Conservation (phyloP, 225 moss, liverwort and hornwort species). For the Polytrichum formosum region DNA sequence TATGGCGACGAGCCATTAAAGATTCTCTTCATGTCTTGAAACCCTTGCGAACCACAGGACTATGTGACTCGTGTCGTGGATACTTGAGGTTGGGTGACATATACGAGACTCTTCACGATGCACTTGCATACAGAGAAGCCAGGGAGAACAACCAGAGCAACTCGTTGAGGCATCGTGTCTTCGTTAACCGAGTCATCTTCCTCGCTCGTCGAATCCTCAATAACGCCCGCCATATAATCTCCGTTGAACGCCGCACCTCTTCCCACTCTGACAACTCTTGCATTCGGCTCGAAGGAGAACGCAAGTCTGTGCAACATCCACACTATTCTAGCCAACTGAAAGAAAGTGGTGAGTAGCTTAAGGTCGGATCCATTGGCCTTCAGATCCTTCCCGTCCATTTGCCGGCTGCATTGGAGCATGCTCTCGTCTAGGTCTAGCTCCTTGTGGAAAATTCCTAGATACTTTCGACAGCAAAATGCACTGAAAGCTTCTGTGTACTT, state of each 20-base stretch:
- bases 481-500: background rate
- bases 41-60: too few relatives aligned
- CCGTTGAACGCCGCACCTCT: background rate
- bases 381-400: background rate
- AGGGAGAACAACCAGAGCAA: background rate
- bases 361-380: background rate
- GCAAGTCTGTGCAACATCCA: constrained; percentile 5
- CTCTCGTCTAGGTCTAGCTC: background rate
- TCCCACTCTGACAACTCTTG: constrained; percentile 3
- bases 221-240: background rate
- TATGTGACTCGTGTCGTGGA: too few relatives aligned
- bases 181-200: background rate
- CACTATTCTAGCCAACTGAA: constrained; percentile 3
- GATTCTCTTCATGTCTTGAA: too few relatives aligned
- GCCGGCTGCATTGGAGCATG: background rate
- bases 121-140: background rate
- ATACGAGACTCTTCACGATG: constrained; percentile 1
- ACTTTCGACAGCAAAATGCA: constrained; percentile 1
- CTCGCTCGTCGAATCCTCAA: background rate
- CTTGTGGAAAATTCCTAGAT: background rate
- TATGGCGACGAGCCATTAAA: too few relatives aligned
- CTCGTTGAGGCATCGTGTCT: background rate
- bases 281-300: background rate
- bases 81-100: background rate
- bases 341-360: background rate